Percentiles rank a stretch among this genome's conserved stretches.
Conservation (phyloP, 805 yeast genomes). For the Millerozyma acaciae region DNA sequence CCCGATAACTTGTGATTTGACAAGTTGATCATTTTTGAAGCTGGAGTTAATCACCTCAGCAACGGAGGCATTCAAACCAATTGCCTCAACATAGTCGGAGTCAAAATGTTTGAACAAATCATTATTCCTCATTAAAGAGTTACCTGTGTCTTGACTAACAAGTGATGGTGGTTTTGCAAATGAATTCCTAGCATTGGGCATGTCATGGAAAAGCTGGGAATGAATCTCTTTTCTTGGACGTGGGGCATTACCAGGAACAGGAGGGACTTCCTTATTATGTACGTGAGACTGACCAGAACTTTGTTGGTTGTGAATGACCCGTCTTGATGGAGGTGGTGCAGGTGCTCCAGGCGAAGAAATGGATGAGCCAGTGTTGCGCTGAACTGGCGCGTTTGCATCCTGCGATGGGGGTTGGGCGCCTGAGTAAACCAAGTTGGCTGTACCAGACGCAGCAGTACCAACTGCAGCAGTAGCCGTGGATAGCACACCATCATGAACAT, state of each 20-base stretch:
- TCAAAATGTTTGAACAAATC: conserved; percentile 23
- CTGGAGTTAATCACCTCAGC: conserved; percentile 82
- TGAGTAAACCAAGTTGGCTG: too few species aligned
- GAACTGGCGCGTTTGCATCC: too few species aligned
- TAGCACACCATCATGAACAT: conserved; percentile 3
- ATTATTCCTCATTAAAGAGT: conserved; percentile 19
- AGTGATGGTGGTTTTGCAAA: conserved; percentile 18
- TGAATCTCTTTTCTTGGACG: conserved; percentile 40
- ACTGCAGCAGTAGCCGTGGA: conserved; percentile 6
- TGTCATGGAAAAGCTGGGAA: conserved; percentile 45
- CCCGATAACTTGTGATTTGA: conserved; percentile 66
- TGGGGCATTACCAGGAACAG: conserved; percentile 23
- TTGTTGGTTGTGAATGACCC: conserved; percentile 32
- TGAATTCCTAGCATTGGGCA: conserved; percentile 39
- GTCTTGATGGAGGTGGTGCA: conserved; percentile 57
- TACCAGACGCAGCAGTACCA: conserved; percentile 6
- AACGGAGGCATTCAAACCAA: conserved; percentile 75
- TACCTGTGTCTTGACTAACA: conserved; percentile 39
- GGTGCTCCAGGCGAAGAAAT: conserved; percentile 43
- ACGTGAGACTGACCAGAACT: conserved; percentile 14
- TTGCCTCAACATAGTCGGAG: conserved; percentile 41
- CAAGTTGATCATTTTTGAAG: conserved; percentile 62
- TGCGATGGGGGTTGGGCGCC: too few species aligned
- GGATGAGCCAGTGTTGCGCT: conserved; percentile 1
- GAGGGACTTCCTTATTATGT: conserved; percentile 12